phyloP scores from a whole-genome alignment of 495 filamentous ascomycete genomes.

The Clohesyomyces aquaticus region DNA sequence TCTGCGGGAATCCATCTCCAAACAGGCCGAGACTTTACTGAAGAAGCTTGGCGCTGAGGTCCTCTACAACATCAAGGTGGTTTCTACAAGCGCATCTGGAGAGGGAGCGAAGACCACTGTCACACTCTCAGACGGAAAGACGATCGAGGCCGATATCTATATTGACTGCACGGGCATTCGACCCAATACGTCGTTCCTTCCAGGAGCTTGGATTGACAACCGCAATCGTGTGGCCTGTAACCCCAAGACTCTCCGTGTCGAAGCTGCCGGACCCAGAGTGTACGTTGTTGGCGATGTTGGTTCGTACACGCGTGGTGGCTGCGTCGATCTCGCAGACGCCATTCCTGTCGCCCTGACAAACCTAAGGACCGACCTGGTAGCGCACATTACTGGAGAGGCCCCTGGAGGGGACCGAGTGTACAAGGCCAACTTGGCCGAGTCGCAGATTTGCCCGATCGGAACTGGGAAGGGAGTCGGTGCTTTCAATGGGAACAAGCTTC shows the following conservation, averaged over 20 bases:
- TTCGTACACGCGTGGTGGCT: constrained; percentile 44
- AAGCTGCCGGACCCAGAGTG: constrained; percentile 52
- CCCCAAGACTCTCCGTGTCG: constrained; percentile 52
- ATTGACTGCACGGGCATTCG: constrained; percentile 54
- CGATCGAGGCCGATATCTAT: constrained; percentile 53
- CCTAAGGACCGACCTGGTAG: constrained; percentile 50
- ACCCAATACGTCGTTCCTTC: constrained; percentile 54
- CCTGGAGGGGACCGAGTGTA: constrained; percentile 41
- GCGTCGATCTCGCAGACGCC: constrained; percentile 50
- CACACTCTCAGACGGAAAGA: constrained; percentile 46
- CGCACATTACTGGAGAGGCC: constrained; percentile 36
- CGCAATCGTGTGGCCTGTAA: constrained; percentile 52
- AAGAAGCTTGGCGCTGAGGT: constrained; percentile 49
- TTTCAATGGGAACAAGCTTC: constrained; percentile 56
- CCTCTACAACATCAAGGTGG: constrained; percentile 53
- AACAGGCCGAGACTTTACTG: constrained; percentile 51
- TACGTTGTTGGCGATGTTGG: constrained; percentile 56
- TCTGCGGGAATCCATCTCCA: constrained; percentile 47
- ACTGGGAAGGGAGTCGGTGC: constrained; percentile 59
- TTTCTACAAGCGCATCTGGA: constrained; percentile 40
- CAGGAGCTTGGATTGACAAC: constrained; percentile 43
- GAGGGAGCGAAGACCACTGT: constrained; percentile 45
- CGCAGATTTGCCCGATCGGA: constrained; percentile 60
- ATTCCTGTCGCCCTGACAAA: constrained; percentile 54
- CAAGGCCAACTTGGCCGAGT: constrained; percentile 42